Evolutionary conservation across 2,329 filamentous ascomycete genomes (phyloP), one percentile per base, ranked within the genome.

Genomic region (Pseudogymnoascus sp.): DNA sequence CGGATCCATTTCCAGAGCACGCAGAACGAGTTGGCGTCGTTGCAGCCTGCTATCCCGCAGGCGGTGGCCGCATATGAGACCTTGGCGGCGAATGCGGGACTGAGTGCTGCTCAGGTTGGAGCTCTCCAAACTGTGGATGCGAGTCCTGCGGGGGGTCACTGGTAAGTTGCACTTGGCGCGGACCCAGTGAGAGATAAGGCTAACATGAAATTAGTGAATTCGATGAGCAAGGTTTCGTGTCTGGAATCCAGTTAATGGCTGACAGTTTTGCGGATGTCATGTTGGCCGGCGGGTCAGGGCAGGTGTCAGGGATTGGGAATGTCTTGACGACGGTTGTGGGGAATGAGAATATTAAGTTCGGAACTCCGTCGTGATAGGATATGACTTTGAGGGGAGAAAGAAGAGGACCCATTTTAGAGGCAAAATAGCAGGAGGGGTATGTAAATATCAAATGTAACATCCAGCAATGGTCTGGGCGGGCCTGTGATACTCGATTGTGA

Each of bases 1-100:
- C 76, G 77, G 62, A 79, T 86, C 18, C 83, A 86, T 70, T 85
- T 79, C 72, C 83, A 86, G 73, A 81, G 77, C 64, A 84, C 82
- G 3, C 75, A 79, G 67, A 72, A 77, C 25, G 83, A 85, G 69
- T 76, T 85, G 3, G 68, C 74, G 2, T 65, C 74, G 7, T 75
- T 85, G 43, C 82, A 85, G 68, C 70, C 68, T 0, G 75, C 76
- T 5, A 84, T 86, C 37, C 82, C 82, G 0, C 70, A 76, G 63
- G 77, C 82, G 11, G 74, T 85, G 31, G 63, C 68, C 28, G 80
- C 82, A 1, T 85, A 82, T 66, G 81, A 84, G 72, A 70, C 80
- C 66, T 67, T 80, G 3, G 82, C 77, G 5, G 67, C 73, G 0
- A 65, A 68, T 11, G 76, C 76, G 0, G 82, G 83, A 0, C 63